These are phyloP conservation scores for Fusarium albidum DNA, from an alignment of 2,329 filamentous ascomycete genomes.

Conservation along the genomic window DNA sequence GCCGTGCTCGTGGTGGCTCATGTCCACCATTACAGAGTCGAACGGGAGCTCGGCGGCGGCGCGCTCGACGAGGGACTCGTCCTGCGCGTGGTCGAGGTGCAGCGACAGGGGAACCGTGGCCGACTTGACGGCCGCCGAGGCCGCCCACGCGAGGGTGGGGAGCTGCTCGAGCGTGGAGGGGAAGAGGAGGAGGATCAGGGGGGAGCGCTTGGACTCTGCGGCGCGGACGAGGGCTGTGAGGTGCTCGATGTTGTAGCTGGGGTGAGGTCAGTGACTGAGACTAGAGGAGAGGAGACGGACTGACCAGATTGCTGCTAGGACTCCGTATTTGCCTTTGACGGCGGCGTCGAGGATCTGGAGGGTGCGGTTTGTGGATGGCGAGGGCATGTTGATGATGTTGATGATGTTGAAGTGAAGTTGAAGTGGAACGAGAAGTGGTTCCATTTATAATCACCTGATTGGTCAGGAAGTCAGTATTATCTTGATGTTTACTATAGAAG, in stretches of 20 bases:
- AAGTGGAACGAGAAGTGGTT: too few relatives aligned
- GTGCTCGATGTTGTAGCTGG: slow-evolving; percentile 30
- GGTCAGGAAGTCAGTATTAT: too few relatives aligned
- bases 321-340: slow-evolving; percentile 11
- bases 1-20: slow-evolving; percentile 12
- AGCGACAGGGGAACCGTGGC: slow-evolving; percentile 41
- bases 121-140: slow-evolving; percentile 56
- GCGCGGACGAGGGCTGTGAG: slow-evolving; percentile 22
- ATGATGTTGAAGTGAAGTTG: too few relatives aligned
- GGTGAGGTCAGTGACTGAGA: not conserved
- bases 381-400: not conserved
- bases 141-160: slow-evolving; percentile 16
- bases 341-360: slow-evolving; percentile 13
- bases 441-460: too few relatives aligned
- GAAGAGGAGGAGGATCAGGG: slow-evolving; percentile 19
- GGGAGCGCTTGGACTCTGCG: slow-evolving; percentile 20
- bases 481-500: too few relatives aligned
- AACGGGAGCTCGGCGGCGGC: slow-evolving; percentile 6
- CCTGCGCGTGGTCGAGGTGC: slow-evolving; percentile 45
- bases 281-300: not conserved
- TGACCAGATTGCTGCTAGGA: slow-evolving; percentile 24
- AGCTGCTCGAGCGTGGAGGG: slow-evolving; percentile 15
- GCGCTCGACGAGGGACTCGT: slow-evolving; percentile 2
- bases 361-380: not conserved
- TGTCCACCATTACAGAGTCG: slow-evolving; percentile 16